Evolutionary conservation across 2,329 filamentous ascomycete species (phyloP), one percentile per base, ranked within the genome.

Genomic region (Cladorrhinum sp.): DNA sequence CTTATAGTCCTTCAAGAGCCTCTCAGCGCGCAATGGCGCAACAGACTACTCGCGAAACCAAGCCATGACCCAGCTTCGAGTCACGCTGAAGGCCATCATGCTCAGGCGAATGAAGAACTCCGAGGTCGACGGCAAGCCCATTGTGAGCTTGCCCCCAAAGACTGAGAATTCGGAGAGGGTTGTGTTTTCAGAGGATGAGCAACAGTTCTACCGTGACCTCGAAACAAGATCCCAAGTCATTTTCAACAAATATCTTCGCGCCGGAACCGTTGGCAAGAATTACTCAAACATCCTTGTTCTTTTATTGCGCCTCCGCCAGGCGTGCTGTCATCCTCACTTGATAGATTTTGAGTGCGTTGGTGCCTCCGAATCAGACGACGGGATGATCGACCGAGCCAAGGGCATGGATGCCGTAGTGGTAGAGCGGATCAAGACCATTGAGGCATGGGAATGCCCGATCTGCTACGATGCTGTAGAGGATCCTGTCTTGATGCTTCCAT

Each of bases 251-350:
- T 95, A 92, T 67, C 78, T 96, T 18, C 82, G 85, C 24, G 81
- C 82, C 18, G 86, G 86, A 2, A 88, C 86, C 0, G 79, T 95
- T 14, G 86, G 84, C 39, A 85, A 82, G 64, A 86, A 90, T 61
- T 96, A 96, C 71, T 89, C 88, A 7, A 89, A 88, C 66, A 87
- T 96, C 49, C 79, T 97, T 21, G 88, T 96, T 8, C 79, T 96
- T 18, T 80, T 95, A 49, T 80, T 95, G 50, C 87, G 91, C 23
- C 81, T 95, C n/a, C 86, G 91, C 18, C 91, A 94, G 73, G 87
- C 88, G 20, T 92, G 88, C 68, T 93, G 90, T 67, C 91, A 94
- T 71, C 90, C 89, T 1, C 86, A 92, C 69, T 84, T 90, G 57
- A 84, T 83, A 3, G 81, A 74, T 12, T 79, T 68, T 66, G 76